Conservation (phyloP, 1,139 yeast genomes). For the Hemisphaericaspora lyxosophila region DNA sequence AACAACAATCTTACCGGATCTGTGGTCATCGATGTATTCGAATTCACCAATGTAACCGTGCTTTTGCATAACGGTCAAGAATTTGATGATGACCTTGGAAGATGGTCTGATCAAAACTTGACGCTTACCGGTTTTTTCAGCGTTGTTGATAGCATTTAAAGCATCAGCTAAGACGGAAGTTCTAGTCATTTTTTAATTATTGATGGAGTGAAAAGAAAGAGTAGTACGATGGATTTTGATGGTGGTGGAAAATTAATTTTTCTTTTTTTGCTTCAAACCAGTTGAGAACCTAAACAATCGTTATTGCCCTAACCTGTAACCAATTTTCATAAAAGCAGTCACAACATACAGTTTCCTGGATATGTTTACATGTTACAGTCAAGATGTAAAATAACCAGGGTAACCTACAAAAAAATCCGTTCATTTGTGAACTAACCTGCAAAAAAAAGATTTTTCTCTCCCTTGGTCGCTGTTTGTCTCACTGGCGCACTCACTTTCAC, state of each 20-base stretch:
- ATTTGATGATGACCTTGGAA: constrained; percentile 96
- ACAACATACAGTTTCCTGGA: constrained; percentile 2
- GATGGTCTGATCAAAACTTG: constrained; percentile 99
- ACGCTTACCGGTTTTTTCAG: constrained; percentile 99
- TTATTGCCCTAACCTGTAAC: too few relatives aligned
- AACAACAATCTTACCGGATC: constrained; percentile 96
- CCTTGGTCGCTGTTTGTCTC: not conserved
- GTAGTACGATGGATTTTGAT: constrained; percentile 1
- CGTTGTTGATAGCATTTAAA: constrained; percentile 96
- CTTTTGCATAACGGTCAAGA: constrained; percentile 95
- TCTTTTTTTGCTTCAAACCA: constrained; percentile 1
- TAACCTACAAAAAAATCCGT: constrained; percentile 1
- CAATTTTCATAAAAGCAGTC: constrained; percentile 9
- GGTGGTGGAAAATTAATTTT: constrained; percentile 7
- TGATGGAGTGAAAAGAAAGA: constrained; percentile 5
- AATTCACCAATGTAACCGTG: constrained; percentile 99
- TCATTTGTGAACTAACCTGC: not conserved
- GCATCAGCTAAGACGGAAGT: constrained; percentile 99
- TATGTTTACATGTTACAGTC: not conserved
- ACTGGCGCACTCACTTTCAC: constrained; percentile 1
- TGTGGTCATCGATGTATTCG: constrained; percentile 98
- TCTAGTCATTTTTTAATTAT: constrained; percentile 77
- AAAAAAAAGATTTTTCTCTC: constrained; percentile 1
- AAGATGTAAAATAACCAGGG: not conserved
- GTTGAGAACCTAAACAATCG: too few relatives aligned